Evolutionary conservation across 257 asterid genomes (phyloP), one percentile per base, ranked within the genome.

Genomic region (Capsicum pubescens): DNA sequence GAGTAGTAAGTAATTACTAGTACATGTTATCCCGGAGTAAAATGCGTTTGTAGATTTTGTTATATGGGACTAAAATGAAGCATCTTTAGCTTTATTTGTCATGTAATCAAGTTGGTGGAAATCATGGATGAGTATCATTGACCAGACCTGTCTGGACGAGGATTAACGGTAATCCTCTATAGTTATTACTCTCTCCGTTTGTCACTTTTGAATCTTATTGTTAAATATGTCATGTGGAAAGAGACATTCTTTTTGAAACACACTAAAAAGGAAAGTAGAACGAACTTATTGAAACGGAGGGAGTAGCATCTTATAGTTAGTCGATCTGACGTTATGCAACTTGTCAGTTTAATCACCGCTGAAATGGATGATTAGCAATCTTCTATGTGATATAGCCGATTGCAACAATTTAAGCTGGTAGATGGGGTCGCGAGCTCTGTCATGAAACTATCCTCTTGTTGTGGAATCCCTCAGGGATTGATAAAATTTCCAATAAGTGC

Each of bases 301-400:
- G 48, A 44, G 48, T 44, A 32, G 72, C 72, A 60, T 81, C 60
- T 32, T 81, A 81, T 78, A 72, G 72, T 84, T n/a, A 8, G 61
- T 59, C 78, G 87, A 83, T 83, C 69, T 82, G 88, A 66, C 79
- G 68, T 54, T 68, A 58, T 64, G 82, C 85, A 82, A 14, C 60
- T 82, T 84, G 84, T 77, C 81, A 64, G 85, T 78, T 87, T 81
- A 79, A 87, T 81, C 74, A 39, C 83, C 83, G 54, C 81, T 70
- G 59, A 79, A 87, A 88, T 50, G n/a, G 81, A 84, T 87, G 88
- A 69, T 89, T 87, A 69, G n/a, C 82, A n/a, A 83, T 80, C 16
- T 85, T 46, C 89, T 71, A 79, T 54, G 59, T 83, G 88, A 39
- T 84, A 81, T 66, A 56, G 55, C 59, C 72, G 15, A 14, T 55